phyloP scores from a whole-genome alignment of 495 filamentous ascomycete species.

The Penicillium coprophilum region DNA sequence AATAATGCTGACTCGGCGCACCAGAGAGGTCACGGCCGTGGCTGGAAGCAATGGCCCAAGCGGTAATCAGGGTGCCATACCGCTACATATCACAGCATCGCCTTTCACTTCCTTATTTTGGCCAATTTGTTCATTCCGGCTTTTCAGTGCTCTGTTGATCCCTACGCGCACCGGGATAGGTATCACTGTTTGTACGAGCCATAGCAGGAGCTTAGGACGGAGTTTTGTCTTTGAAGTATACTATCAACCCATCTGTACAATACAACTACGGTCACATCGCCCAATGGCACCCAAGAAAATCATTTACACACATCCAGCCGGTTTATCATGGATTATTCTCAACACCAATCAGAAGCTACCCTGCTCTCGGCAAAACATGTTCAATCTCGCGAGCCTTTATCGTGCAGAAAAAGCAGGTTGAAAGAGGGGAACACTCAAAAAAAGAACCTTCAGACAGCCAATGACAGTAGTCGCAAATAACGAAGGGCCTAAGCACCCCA shows the following conservation, averaged over 20 bases:
- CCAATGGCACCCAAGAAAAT: constrained; percentile 10
- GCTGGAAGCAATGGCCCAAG: constrained; percentile 89
- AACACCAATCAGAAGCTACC: not conserved
- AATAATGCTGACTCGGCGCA: constrained; percentile 24
- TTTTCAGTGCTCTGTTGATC: constrained; percentile 31
- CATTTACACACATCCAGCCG: constrained; percentile 4
- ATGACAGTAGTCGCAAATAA: not conserved
- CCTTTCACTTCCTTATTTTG: constrained; percentile 20
- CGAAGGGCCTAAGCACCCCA: not conserved
- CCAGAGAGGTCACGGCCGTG: constrained; percentile 80
- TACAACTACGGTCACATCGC: constrained; percentile 17
- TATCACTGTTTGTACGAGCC: constrained; percentile 29
- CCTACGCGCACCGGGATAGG: constrained; percentile 9
- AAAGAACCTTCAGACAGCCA: not conserved
- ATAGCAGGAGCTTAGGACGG: constrained; percentile 35
- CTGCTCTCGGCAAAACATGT: not conserved
- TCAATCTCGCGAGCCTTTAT: not conserved
- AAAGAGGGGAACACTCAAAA: not conserved
- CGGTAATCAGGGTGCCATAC: constrained; percentile 29
- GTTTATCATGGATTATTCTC: not conserved
- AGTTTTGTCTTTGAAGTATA: constrained; percentile 29
- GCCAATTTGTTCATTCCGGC: constrained; percentile 14
- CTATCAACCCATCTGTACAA: constrained; percentile 26
- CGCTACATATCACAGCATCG: constrained; percentile 3
- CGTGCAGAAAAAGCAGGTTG: not conserved